Conservation (phyloP, 2,329 filamentous ascomycete species). For the Monosporascus sp. region DNA sequence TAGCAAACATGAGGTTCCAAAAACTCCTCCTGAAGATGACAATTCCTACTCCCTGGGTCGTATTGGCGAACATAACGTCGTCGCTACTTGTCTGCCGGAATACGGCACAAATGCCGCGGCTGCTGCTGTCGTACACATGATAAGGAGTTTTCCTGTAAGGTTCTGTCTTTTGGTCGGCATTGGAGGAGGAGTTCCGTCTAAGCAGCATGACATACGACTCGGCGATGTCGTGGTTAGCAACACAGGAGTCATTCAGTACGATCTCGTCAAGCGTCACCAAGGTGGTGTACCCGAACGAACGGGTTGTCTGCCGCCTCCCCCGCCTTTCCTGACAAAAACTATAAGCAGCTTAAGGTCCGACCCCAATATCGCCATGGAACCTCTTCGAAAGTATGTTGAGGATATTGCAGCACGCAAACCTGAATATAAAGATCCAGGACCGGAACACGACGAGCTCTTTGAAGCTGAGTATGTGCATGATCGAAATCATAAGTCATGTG, state of each 20-base stretch:
- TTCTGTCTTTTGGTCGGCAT: conserved; percentile 40
- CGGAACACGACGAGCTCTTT: conserved; percentile 12
- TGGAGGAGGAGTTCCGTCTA: conserved; percentile 20
- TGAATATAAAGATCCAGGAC: conserved; percentile 5
- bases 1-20: too few species aligned
- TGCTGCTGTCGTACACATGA: conserved; percentile 25
- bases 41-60: too few species aligned
- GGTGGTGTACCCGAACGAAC: conserved; percentile 10
- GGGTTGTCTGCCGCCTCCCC: conserved; percentile 12
- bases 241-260: conserved; percentile 20
- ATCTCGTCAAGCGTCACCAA: conserved; percentile 13
- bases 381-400: too few species aligned
- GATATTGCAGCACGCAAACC: conserved; percentile 4
- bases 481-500: too few species aligned
- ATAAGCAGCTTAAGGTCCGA: not conserved
- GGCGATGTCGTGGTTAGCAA: conserved; percentile 22
- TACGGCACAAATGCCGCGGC: conserved; percentile 30
- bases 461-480: not conserved
- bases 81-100: conserved; percentile 13
- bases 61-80: conserved; percentile 17
- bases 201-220: conserved; percentile 9
- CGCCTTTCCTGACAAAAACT: conserved; percentile 11
- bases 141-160: conserved; percentile 23
- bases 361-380: too few species aligned
- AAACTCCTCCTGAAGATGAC: too few species aligned